phyloP scores from a whole-genome alignment of 495 filamentous ascomycete species.

The Annulohypoxylon stygium region DNA sequence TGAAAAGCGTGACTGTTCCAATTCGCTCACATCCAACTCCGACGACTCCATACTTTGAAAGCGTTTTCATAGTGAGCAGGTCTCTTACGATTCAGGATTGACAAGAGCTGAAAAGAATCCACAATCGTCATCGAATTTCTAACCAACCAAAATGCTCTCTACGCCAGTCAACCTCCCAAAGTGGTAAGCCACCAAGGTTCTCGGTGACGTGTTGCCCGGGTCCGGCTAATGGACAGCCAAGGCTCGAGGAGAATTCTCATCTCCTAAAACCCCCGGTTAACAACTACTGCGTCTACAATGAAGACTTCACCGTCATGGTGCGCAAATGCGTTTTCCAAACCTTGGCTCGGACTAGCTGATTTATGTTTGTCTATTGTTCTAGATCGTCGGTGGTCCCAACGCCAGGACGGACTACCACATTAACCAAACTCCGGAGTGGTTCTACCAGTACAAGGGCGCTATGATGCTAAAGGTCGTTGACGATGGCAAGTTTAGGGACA shows the following conservation, averaged over 20 bases:
- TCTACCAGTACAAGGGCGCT: slow-evolving; percentile 93
- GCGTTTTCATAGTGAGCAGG: not conserved
- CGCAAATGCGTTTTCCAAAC: slow-evolving; percentile 29
- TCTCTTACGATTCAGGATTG: slow-evolving; percentile 9
- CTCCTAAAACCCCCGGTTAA: slow-evolving; percentile 95
- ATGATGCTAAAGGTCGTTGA: slow-evolving; percentile 95
- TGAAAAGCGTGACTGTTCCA: slow-evolving; percentile 1
- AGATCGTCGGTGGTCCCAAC: slow-evolving; percentile 97
- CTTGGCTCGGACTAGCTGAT: slow-evolving; percentile 8
- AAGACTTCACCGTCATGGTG: slow-evolving; percentile 83
- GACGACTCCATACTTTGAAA: slow-evolving; percentile 10
- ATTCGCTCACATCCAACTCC: slow-evolving; percentile 16
- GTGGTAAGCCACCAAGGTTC: slow-evolving; percentile 68
- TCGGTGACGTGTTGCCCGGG: slow-evolving; percentile 12
- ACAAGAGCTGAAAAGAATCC: slow-evolving; percentile 4
- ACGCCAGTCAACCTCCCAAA: slow-evolving; percentile 82
- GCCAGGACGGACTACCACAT: slow-evolving; percentile 98
- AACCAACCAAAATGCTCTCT: slow-evolving; percentile 58
- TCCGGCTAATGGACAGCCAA: slow-evolving; percentile 54
- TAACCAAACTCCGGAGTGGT: slow-evolving; percentile 96
- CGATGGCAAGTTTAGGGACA: slow-evolving; percentile 77
- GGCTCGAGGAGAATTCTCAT: slow-evolving; percentile 93
- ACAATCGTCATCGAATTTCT: slow-evolving; percentile 23
- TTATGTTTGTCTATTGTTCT: not conserved
- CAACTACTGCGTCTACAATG: slow-evolving; percentile 95